These are phyloP conservation scores for Termitomyces sp. DNA, from an alignment of 768 basidiomycete genomes.

Conservation along the genomic window DNA sequence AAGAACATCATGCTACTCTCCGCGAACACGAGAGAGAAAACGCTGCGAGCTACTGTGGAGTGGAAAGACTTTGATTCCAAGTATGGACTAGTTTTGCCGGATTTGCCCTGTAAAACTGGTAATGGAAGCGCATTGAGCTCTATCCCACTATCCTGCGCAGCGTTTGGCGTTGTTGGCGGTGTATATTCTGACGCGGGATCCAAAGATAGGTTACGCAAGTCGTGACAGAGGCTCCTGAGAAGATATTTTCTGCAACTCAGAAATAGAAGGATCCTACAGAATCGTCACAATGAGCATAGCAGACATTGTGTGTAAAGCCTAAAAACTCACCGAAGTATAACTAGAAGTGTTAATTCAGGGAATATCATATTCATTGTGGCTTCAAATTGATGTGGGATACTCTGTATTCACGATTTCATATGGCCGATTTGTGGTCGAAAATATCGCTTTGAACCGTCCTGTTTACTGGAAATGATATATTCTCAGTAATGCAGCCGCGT, in stretches of 20 bases:
- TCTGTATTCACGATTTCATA: not conserved
- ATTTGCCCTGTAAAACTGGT: constrained; percentile 26
- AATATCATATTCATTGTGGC: constrained; percentile 7
- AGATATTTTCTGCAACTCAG: constrained; percentile 55
- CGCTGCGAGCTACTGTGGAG: constrained; percentile 45
- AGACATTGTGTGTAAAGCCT: not conserved
- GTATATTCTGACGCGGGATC: constrained; percentile 14
- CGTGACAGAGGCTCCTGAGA: constrained; percentile 50
- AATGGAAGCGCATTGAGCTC: constrained; percentile 35
- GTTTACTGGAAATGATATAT: not conserved
- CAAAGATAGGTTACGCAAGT: constrained; percentile 44
- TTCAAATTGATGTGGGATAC: not conserved
- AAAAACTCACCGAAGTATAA: constrained; percentile 6
- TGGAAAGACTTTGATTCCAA: constrained; percentile 31
- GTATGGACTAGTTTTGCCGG: constrained; percentile 11
- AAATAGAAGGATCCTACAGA: constrained; percentile 42
- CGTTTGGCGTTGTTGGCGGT: constrained; percentile 14
- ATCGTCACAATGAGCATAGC: not conserved
- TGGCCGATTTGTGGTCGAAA: not conserved
- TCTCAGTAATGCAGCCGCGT: not conserved
- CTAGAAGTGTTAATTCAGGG: constrained; percentile 2
- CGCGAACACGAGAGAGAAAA: constrained; percentile 69
- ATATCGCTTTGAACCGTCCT: not conserved
- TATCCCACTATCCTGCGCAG: constrained; percentile 19
- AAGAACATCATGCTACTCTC: constrained; percentile 71